Evolutionary conservation across 352 stramenopile genomes (phyloP), one percentile per base, ranked within the genome.

Genomic region (Globisporangium sylvaticum): DNA sequence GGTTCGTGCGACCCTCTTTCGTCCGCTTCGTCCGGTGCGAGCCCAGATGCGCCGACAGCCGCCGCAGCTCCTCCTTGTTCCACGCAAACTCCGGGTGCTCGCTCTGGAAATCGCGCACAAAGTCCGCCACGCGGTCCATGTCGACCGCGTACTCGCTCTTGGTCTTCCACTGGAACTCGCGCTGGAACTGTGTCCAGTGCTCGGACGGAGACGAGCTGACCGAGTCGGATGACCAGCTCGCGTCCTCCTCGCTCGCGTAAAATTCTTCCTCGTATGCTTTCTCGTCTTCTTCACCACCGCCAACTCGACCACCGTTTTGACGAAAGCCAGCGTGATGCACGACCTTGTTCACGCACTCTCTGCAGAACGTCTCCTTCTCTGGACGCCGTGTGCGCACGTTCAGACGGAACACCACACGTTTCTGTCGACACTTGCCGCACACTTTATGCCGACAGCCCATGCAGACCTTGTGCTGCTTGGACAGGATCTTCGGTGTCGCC

Each of bases 361-460:
- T 76, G 53, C 82, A 90, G 59, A 90, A 90, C 2, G 50, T 59
- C 53, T 83, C 78, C 48, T 75, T 79, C 58, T 75, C 71, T 0
- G 82, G 79, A 24, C 75, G 76, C 7, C 78, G 75, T 27, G 77
- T 78, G 1, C 80, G 80, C 24, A 74, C 31, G 42, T 83, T 71
- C 1, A 89, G 67, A 0, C 75, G 75, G 59, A 90, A 90, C 1
- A 89, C 71, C 4, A 67, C 77, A 50, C 80, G 81, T 65, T 66
- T 77, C 29, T 87, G 69, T 3, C 76, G 73, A 46, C 82, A 90
- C 39, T 76, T 79, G 22, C 53, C 62, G 58, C 82, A 90, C 24
- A 84, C 75, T n/a, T 80, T 80, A 14, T 74, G 77, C 8, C 78
- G 73, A 64, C 82, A 90, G n/a, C 80, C 82, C 66, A 79, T 75